Evolutionary conservation across 495 filamentous ascomycete genomes (phyloP).

Genomic region (Penicillium tannophilum): DNA sequence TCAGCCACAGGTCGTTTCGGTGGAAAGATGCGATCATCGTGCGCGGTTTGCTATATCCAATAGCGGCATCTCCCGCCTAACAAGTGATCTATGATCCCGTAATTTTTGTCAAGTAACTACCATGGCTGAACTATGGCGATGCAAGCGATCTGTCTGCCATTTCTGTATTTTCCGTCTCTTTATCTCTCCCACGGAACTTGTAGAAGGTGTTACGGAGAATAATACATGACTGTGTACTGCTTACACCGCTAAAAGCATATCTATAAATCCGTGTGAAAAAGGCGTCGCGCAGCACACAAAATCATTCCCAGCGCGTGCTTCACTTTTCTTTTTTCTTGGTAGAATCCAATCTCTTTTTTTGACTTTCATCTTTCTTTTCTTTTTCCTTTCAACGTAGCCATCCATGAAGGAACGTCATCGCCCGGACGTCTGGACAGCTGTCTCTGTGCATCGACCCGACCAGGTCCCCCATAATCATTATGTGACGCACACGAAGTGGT

Average conservation of each 20-base stretch:
- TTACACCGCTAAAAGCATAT: not conserved
- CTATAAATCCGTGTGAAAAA: not conserved
- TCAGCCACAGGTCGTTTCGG: slow-evolving; percentile 12
- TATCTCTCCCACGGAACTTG: not conserved
- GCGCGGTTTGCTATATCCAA: slow-evolving; percentile 31
- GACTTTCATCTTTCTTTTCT: slow-evolving; percentile 1
- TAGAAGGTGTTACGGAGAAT: not conserved
- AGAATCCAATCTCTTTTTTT: slow-evolving; percentile 1
- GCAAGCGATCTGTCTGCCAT: not conserved
- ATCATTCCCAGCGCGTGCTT: not conserved
- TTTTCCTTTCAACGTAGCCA: slow-evolving; percentile 7
- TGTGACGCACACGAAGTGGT: slow-evolving; percentile 14
- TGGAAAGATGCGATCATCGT: slow-evolving; percentile 14
- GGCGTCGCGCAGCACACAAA: not conserved
- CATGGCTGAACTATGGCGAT: not conserved
- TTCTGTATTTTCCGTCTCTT: not conserved
- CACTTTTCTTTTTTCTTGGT: not conserved
- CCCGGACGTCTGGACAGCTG: slow-evolving; percentile 16
- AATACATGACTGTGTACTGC: not conserved
- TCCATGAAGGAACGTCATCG: slow-evolving; percentile 20
- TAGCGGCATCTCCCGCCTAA: slow-evolving; percentile 5
- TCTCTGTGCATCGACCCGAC: slow-evolving; percentile 17
- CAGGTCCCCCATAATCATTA: slow-evolving; percentile 18
- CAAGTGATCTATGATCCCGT: not conserved
- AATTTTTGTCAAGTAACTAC: not conserved